These are phyloP conservation scores for Ogataea salicorniae DNA, from an alignment of 805 yeast genomes.

Conservation along the genomic window DNA sequence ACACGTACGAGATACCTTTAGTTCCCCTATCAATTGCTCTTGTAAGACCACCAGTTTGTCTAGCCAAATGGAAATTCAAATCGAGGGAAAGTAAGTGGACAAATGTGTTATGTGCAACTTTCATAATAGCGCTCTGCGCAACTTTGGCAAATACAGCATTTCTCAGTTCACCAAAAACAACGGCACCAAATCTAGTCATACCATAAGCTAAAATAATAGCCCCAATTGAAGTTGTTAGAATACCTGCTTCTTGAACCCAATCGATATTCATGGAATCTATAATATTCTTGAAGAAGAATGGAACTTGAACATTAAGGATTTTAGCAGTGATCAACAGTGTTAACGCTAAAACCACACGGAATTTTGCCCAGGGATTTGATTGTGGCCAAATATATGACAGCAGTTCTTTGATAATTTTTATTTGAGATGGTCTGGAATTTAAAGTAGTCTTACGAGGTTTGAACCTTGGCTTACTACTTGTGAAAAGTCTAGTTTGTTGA, in stretches of 20 bases:
- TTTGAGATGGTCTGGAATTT: slow-evolving; percentile 33
- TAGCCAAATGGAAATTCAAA: slow-evolving; percentile 79
- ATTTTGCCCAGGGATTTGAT: slow-evolving; percentile 56
- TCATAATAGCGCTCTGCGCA: slow-evolving; percentile 88
- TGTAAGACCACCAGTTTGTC: slow-evolving; percentile 95
- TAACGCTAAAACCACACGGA: slow-evolving; percentile 74
- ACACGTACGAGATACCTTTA: slow-evolving; percentile 89
- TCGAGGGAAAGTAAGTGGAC: slow-evolving; percentile 79
- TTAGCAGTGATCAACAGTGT: slow-evolving; percentile 73
- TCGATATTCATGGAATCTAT: slow-evolving; percentile 92
- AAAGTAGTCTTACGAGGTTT: slow-evolving; percentile 11
- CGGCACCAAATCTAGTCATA: slow-evolving; percentile 90
- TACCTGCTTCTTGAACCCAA: slow-evolving; percentile 62
- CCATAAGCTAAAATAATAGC: slow-evolving; percentile 81
- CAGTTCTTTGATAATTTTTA: slow-evolving; percentile 57
- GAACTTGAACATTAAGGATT: slow-evolving; percentile 89
- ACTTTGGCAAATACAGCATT: slow-evolving; percentile 95
- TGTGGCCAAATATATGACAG: slow-evolving; percentile 79
- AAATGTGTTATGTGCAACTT: slow-evolving; percentile 86
- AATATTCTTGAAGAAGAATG: slow-evolving; percentile 84
- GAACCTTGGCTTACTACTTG: slow-evolving; percentile 1
- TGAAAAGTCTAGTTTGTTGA: slow-evolving; percentile 2
- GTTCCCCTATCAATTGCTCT: slow-evolving; percentile 98
- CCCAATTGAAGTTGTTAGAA: slow-evolving; percentile 61
- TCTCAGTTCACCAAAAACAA: slow-evolving; percentile 86